These are phyloP conservation scores for Neonectria coccinea DNA, from an alignment of 2,329 filamentous ascomycete genomes.

Conservation along the genomic window DNA sequence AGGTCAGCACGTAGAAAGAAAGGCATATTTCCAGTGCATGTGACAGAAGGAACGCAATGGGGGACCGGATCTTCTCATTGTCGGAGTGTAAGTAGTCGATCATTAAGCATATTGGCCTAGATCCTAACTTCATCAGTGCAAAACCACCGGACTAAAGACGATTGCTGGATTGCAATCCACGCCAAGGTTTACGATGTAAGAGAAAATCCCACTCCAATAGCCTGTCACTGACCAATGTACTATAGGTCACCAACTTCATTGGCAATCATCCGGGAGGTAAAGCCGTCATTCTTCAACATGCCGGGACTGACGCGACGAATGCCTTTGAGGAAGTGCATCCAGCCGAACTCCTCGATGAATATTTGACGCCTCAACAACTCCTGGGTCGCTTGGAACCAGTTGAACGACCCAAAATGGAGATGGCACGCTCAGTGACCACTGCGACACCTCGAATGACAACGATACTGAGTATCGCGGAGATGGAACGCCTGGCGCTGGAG, in stretches of 20 bases:
- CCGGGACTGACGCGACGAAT: constrained; percentile 28
- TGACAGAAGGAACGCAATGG: background rate
- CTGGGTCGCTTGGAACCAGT: constrained; percentile 8
- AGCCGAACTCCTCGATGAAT: constrained; percentile 23
- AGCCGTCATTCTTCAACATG: constrained; percentile 24
- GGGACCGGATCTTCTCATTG: constrained; percentile 4
- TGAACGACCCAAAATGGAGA: background rate
- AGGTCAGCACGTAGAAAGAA: background rate
- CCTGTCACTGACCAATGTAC: background rate
- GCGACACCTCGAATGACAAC: constrained; percentile 1
- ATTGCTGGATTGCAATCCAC: constrained; percentile 27
- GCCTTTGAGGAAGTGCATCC: constrained; percentile 28
- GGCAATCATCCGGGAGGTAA: constrained; percentile 24
- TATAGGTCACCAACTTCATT: constrained; percentile 21
- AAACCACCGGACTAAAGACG: constrained; percentile 1
- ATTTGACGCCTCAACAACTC: constrained; percentile 16
- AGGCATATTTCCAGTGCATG: background rate
- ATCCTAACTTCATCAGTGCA: constrained; percentile 16
- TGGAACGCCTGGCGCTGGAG: constrained; percentile 18
- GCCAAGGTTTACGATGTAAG: constrained; percentile 22
- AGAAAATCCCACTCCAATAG: no score
- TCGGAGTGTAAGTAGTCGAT: constrained; percentile 12
- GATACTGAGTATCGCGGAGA: constrained; percentile 27
- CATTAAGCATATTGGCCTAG: background rate
- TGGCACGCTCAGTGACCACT: background rate